A percentile compares a stretch with the other conserved stretches of the same genome.
Evolutionary conservation across 2,329 filamentous ascomycete species (phyloP).

Genomic region (Penicillium sp.): DNA sequence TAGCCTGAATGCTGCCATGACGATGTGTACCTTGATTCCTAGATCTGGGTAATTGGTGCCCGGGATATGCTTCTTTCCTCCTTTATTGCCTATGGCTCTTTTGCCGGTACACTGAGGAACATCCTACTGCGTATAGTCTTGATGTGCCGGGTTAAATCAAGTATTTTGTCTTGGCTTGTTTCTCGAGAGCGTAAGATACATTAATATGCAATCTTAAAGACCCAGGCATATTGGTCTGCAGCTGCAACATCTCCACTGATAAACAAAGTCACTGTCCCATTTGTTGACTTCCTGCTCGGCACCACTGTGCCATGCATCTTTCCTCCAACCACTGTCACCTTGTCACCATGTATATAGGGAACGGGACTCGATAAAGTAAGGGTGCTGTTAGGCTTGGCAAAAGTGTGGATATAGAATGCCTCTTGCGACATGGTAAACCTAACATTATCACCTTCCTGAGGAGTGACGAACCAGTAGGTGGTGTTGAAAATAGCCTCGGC

Average conservation of each 20-base stretch:
- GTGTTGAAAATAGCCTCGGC: constrained; percentile 55
- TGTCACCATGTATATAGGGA: constrained; percentile 46
- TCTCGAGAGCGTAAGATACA: background rate
- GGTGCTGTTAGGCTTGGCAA: constrained; percentile 42
- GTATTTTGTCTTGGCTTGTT: background rate
- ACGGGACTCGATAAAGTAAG: constrained; percentile 43
- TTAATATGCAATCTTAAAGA: constrained; percentile 40
- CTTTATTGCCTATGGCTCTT: background rate
- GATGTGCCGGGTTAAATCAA: background rate
- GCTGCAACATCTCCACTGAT: constrained; percentile 30
- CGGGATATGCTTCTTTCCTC: background rate
- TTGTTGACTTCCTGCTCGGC: constrained; percentile 27
- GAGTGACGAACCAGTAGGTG: constrained; percentile 50
- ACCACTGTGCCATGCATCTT: constrained; percentile 28
- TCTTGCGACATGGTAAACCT: constrained; percentile 51
- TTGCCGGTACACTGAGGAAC: too few species aligned
- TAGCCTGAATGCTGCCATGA: constrained; percentile 6
- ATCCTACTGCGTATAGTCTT: too few species aligned
- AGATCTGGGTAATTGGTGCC: background rate
- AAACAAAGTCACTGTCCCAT: constrained; percentile 27
- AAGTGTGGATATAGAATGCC: constrained; percentile 50
- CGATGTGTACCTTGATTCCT: background rate
- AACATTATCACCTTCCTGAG: constrained; percentile 41
- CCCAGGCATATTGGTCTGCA: constrained; percentile 42
- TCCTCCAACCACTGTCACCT: constrained; percentile 43